phyloP scores from a whole-genome alignment of 2,329 filamentous ascomycete genomes.

The Grosmannia clavigera region DNA sequence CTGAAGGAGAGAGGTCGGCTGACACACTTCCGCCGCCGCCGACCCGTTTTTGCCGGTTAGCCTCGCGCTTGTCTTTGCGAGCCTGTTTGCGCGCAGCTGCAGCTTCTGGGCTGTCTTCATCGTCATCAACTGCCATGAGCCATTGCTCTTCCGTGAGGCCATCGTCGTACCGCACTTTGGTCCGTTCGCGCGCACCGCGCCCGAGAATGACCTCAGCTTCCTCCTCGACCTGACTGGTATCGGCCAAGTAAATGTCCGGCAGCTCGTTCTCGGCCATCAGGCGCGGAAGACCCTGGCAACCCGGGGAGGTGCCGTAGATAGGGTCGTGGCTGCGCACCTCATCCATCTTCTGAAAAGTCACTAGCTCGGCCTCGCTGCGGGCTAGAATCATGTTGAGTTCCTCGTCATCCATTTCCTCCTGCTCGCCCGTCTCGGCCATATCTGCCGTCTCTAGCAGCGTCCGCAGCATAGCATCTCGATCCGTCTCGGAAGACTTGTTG shows the following conservation, averaged over 20 bases:
- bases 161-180: slow-evolving; percentile 89
- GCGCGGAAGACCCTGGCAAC: slow-evolving; percentile 56
- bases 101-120: slow-evolving; percentile 87
- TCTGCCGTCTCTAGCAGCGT: slow-evolving; percentile 82
- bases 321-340: slow-evolving; percentile 54
- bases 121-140: slow-evolving; percentile 94
- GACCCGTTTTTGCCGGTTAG: slow-evolving; percentile 57
- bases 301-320: slow-evolving; percentile 55
- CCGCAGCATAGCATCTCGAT: slow-evolving; percentile 91
- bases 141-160: slow-evolving; percentile 97
- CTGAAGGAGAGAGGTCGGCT: slow-evolving; percentile 59
- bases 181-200: slow-evolving; percentile 88
- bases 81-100: slow-evolving; percentile 84
- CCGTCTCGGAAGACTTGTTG: slow-evolving; percentile 97
- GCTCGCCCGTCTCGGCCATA: slow-evolving; percentile 55
- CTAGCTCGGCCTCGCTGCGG: slow-evolving; percentile 69
- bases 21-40: slow-evolving; percentile 19
- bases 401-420: slow-evolving; percentile 97
- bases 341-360: slow-evolving; percentile 72
- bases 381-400: slow-evolving; percentile 93
- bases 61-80: slow-evolving; percentile 65
- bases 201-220: slow-evolving; percentile 63
- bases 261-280: slow-evolving; percentile 80
- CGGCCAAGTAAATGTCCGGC: slow-evolving; percentile 84
- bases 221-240: slow-evolving; percentile 75